phyloP scores from a whole-genome alignment of 768 basidiomycete genomes.

The button mushroom (Agaricus bisporus) region DNA sequence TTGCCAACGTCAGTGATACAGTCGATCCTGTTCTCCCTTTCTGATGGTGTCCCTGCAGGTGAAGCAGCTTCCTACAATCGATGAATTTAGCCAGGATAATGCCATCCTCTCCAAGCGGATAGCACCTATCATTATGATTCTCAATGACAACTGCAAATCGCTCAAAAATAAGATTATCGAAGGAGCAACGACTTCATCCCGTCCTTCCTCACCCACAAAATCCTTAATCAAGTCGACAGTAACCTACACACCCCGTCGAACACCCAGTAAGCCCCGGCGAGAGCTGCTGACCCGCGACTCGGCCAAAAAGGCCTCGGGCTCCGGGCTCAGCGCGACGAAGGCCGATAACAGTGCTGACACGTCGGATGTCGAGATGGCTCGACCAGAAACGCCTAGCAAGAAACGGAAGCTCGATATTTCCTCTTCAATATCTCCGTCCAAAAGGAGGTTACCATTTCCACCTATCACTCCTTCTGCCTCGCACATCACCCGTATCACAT shows the following conservation, averaged over 20 bases:
- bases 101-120: slow-evolving; percentile 8
- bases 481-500: background rate
- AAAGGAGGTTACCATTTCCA: slow-evolving; percentile 1
- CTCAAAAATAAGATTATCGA: slow-evolving; percentile 11
- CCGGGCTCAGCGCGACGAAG: background rate
- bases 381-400: slow-evolving; percentile 14
- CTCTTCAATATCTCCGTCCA: background rate
- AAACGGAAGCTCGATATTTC: slow-evolving; percentile 12
- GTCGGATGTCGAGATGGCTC: slow-evolving; percentile 1
- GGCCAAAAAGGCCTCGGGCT: background rate
- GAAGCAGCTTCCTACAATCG: slow-evolving; percentile 2
- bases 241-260: slow-evolving; percentile 6
- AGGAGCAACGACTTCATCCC: slow-evolving; percentile 3
- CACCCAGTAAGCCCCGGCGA: slow-evolving; percentile 11
- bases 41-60: background rate
- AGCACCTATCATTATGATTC: slow-evolving; percentile 4
- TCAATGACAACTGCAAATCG: slow-evolving; percentile 11
- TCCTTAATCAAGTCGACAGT: background rate
- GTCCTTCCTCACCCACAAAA: slow-evolving; percentile 7
- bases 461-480: slow-evolving; percentile 1
- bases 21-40: background rate
- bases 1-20: background rate
- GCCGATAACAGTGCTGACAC: background rate
- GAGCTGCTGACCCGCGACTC: slow-evolving; percentile 13
- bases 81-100: slow-evolving; percentile 12